These are phyloP conservation scores for Dendrostoma leiphaemia DNA, from an alignment of 2,329 filamentous ascomycete genomes.

Conservation along the genomic window DNA sequence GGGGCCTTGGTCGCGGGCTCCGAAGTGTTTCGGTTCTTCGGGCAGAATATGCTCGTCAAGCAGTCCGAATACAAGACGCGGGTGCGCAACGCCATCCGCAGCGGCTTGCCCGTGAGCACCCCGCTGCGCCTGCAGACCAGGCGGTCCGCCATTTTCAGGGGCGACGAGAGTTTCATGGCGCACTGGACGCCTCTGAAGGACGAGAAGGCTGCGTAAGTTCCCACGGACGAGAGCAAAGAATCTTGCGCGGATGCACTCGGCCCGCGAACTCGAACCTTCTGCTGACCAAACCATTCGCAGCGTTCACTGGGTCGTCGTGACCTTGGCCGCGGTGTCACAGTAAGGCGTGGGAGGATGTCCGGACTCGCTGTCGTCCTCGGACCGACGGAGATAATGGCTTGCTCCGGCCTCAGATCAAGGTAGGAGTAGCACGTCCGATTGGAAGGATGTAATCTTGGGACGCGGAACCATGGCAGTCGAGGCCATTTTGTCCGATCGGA, in stretches of 20 bases:
- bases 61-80: conserved; percentile 24
- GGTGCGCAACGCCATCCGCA: conserved; percentile 20
- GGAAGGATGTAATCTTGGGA: too few relatives aligned
- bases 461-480: too few relatives aligned
- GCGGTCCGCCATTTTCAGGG: conserved; percentile 25
- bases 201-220: conserved; percentile 15
- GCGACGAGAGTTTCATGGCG: conserved; percentile 23
- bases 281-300: neutral
- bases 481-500: too few relatives aligned
- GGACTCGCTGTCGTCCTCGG: too few relatives aligned
- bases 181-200: conserved; percentile 27
- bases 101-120: conserved; percentile 31
- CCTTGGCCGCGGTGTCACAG: conserved; percentile 4
- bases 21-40: conserved; percentile 27
- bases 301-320: conserved; percentile 11
- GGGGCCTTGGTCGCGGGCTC: conserved; percentile 21
- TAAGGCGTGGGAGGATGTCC: too few relatives aligned
- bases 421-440: too few relatives aligned
- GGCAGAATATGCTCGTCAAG: conserved; percentile 24
- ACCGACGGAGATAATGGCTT: too few relatives aligned
- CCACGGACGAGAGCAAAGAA: too few relatives aligned
- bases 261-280: too few relatives aligned
- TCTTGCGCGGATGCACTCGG: too few relatives aligned
- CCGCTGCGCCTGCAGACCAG: conserved; percentile 27
- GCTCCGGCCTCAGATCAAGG: too few relatives aligned